Evolutionary conservation across 2,329 filamentous ascomycete species (phyloP), one percentile per base, ranked within the genome.

Genomic region (Diaporthe eres): DNA sequence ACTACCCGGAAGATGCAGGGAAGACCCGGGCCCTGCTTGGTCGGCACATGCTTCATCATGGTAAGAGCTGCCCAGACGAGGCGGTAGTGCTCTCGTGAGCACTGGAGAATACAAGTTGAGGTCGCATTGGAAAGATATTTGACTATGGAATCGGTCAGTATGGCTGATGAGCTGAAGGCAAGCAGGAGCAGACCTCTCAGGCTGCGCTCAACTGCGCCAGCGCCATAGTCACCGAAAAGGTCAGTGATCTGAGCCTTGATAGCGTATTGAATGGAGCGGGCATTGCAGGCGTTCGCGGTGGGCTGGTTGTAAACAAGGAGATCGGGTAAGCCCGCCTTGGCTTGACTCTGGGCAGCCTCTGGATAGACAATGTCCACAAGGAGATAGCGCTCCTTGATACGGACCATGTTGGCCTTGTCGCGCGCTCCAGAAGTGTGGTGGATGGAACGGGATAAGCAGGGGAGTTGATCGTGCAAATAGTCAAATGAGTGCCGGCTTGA

Each of bases 311-410:
- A 93, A 72, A 92, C 88, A 39, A 98, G 86, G 75, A 94, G 88
- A 86, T 91, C 84, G 82, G 94, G 84, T 81, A 89, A 79, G 79
- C 85, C 83, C 47, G 82, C 68, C 75, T 83, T 84, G 76, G 80
- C 78, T 63, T 81, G 77, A 76, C 80, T 81, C 13, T 81, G 78
- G 13, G 87, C 78, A 17, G 90, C 86, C 9, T 92, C 89, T 0
- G 96, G 95, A 81, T 98, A 98, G 63, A 98, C 89, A 79, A 98
- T 95, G 82, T 98, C 95, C 77, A 98, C 91, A n/a, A 98, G 92
- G 25, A 99, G 90, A 84, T 99, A 99, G 81, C 97, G 93, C 85
- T 98, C 94, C 85, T 99, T 99, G 79, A 98, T 91, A 82, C 97
- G 95, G 76, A 99, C 97, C 97, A 99, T 98, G 67, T 58, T 85